Percentiles rank a stretch among this genome's conserved stretches.
Conservation (phyloP, 2,329 filamentous ascomycete genomes). For the Diaporthe ilicicola region DNA sequence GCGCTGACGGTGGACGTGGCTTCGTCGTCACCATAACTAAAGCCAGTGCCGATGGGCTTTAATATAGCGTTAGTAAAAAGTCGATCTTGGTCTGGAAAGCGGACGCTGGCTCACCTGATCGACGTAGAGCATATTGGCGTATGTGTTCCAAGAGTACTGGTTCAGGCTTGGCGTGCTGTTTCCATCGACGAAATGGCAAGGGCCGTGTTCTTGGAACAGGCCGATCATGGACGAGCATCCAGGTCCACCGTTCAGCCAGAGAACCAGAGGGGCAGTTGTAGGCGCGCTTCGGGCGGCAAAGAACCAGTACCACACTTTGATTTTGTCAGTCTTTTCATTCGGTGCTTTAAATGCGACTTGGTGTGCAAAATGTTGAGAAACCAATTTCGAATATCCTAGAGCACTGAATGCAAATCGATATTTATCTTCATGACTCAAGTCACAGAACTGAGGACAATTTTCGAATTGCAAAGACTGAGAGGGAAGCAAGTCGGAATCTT, state of each 20-base stretch:
- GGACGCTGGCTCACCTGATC: conserved; percentile 38
- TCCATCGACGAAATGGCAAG: conserved; percentile 52
- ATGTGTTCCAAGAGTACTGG: conserved; percentile 51
- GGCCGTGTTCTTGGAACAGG: conserved; percentile 54
- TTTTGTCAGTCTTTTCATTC: not conserved
- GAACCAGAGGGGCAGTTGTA: conserved; percentile 43
- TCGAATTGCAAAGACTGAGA: not conserved
- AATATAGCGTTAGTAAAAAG: not conserved
- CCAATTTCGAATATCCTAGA: not conserved
- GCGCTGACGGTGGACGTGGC: conserved; percentile 54
- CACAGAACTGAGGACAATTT: no score
- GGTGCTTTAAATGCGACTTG: not conserved
- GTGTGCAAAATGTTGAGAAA: no score
- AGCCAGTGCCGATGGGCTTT: conserved; percentile 42
- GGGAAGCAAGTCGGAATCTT: no score
- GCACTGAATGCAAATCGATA: no score
- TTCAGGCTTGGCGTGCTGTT: conserved; percentile 50
- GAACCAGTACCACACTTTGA: conserved; percentile 38
- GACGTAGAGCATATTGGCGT: conserved; percentile 53
- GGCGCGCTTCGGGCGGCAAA: conserved; percentile 46
- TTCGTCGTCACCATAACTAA: conserved; percentile 46
- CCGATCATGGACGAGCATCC: conserved; percentile 50
- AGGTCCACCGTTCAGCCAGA: conserved; percentile 52
- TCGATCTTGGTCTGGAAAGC: fast-evolving
- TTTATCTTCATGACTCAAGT: not conserved